Evolutionary conservation across 352 stramenopile genomes (phyloP).

Genomic region (Globisporangium parvum): DNA sequence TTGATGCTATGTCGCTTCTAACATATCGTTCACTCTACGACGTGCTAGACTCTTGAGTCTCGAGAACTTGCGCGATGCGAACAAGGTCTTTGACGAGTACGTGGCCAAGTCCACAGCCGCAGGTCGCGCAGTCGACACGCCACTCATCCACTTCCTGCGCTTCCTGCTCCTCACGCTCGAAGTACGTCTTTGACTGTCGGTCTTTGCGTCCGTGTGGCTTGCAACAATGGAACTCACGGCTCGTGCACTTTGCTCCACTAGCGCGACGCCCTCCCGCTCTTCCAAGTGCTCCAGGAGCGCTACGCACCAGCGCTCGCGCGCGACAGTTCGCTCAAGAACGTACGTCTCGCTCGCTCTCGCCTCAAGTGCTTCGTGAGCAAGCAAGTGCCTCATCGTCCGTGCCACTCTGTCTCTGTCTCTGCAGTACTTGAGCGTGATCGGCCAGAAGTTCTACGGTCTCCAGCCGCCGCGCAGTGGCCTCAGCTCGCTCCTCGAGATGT

Average conservation of each 20-base stretch:
- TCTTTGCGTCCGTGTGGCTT: background rate
- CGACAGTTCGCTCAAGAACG: constrained; percentile 67
- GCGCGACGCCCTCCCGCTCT: constrained; percentile 79
- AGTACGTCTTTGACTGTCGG: constrained; percentile 23
- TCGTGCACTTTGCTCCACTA: constrained; percentile 48
- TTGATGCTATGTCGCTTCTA: background rate
- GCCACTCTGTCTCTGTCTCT: constrained; percentile 1
- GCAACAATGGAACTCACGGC: background rate
- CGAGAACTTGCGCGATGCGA: constrained; percentile 85
- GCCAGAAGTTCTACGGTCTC: constrained; percentile 82
- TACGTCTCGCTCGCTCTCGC: constrained; percentile 44
- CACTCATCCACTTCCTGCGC: constrained; percentile 77
- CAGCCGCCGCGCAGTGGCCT: constrained; percentile 71
- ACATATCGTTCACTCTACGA: background rate
- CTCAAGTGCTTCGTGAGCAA: no score
- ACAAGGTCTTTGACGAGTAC: constrained; percentile 70
- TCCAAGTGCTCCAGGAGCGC: constrained; percentile 83
- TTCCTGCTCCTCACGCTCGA: constrained; percentile 83
- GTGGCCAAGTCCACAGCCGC: constrained; percentile 39
- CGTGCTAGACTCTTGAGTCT: constrained; percentile 57
- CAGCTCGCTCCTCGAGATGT: constrained; percentile 82
- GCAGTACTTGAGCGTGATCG: constrained; percentile 84
- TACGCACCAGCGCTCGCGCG: constrained; percentile 70
- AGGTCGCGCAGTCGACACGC: constrained; percentile 47
- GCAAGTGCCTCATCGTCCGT: no score